Base-by-base conservation (phyloP, 345 rosid genomes). In the Gossypium rotundifolium region DNA sequence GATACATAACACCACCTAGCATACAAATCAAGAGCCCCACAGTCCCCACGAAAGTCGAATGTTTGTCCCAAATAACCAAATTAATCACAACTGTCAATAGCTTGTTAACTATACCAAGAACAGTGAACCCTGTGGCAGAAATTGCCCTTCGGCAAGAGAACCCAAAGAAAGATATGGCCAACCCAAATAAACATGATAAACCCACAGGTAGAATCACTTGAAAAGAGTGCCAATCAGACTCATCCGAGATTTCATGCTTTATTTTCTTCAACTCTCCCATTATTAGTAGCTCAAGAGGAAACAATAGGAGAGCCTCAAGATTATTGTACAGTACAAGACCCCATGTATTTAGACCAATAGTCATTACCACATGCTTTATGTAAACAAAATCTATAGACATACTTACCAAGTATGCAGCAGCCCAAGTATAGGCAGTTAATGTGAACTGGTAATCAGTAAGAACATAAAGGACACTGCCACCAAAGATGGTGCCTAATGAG, bases 331-430 rank as follows among this genome's bases (percentile, higher is more conserved):
- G 83, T 59, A 95, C 99, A 71, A 95, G 98, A 53, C 98, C 98
- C 98, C 99, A 95, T 1, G 97, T 91, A 73, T 89, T 95, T 38
- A 95, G 78, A 5, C 99, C 94, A 33, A 93, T 90, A 45, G 99
- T 95, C 99, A 93, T 93, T 2, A 95, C 99, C 38, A 93, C 99
- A 65, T 95, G 98, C 90, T 95, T 95, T 72, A 95, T 95, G 81
- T 93, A 95, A 46, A 95, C 99, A 78, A 95, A 95, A 77, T 95
- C 99, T n/a, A 95, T 85, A 0, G 98, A 80, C 99, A 95, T 95
- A 77, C 97, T 90, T 65, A 95, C 82, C 3, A 93, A 80, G 83
- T 95, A 95, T 70, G 99, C 96, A 1, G 88, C 72, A 57, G 98
- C 98, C 98, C 99, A 95, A 55, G 86, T 84, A 75, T 95, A 95